Conservation (phyloP, 768 basidiomycete species). For the Piloderma croceum region DNA sequence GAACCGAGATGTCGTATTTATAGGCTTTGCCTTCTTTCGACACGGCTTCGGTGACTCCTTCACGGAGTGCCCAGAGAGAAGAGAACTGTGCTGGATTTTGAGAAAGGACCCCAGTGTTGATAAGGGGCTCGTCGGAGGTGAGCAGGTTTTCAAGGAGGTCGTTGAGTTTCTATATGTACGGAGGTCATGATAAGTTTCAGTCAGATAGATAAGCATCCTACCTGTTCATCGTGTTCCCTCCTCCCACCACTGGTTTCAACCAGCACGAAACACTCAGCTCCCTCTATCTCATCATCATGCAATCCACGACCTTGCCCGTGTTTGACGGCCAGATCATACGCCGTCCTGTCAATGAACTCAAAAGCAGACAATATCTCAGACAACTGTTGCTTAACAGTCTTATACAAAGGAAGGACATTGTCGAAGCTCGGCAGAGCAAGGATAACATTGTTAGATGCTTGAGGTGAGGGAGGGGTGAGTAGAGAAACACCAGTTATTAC, state of each 20-base stretch:
- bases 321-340: conserved; percentile 78
- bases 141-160: conserved; percentile 73
- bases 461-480: conserved; percentile 76
- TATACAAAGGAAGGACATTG: conserved; percentile 81
- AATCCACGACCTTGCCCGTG: conserved; percentile 79
- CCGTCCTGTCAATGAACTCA: conserved; percentile 88
- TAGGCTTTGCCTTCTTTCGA: conserved; percentile 93
- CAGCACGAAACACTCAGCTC: conserved; percentile 83
- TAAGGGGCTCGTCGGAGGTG: conserved; percentile 64
- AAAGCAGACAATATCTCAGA: conserved; percentile 97
- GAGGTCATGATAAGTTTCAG: conserved; percentile 1
- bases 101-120: conserved; percentile 87
- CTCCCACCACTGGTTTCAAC: conserved; percentile 93
- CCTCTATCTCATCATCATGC: conserved; percentile 64
- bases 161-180: conserved; percentile 69
- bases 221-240: conserved; percentile 91
- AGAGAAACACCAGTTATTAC: conserved; percentile 94
- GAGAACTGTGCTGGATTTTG: conserved; percentile 88
- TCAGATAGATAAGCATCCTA: conserved; percentile 26
- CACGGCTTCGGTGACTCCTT: conserved; percentile 86
- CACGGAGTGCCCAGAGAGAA: conserved; percentile 86
- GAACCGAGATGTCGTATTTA: conserved; percentile 95
- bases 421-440: conserved; percentile 84
- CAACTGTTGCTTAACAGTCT: conserved; percentile 71
- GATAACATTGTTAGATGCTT: conserved; percentile 87